Evolutionary conservation across 192 early-diverging fungal genomes (phyloP), one percentile per base, ranked within the genome.

Genomic region (Rhizophagus sp.): DNA sequence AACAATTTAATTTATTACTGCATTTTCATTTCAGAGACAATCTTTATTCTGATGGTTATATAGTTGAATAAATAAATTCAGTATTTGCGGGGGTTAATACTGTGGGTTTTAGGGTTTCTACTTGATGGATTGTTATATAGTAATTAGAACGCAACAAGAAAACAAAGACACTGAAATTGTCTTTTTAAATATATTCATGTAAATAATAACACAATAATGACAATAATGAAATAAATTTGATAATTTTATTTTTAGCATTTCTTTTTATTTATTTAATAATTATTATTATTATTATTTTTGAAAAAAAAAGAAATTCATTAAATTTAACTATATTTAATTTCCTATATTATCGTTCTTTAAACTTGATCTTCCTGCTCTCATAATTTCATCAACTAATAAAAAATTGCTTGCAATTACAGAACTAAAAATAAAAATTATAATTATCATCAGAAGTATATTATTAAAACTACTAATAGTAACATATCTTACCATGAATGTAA

Each of bases 351-450:
- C 78, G 68, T 79, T 79, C n/a, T 79, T 79, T 34, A 79, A 62
- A 70, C 78, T 79, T 70, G 78, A 79, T 50, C 68, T 68, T 17
- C 78, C 78, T 17, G 78, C 94, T 62, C 96, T 89, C 96, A 99
- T 96, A 88, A 99, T 97, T 87, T 98, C 97, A 87, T 99, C 98
- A 1, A 99, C 97, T 30, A 99, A 88, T 78, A 99, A 88, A 83
- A 99, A 91, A 87, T 99, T 99, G 81, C 94, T 94, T 4, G 97
- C 97, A 86, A 99, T 98, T n/a, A 98, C 97, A 62, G 98, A 90
- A 78, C 92, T 91, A 81, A 75, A 75, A 62, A 10, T 69, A 61
- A 86, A 19, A 82, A 30, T 30, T 30, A 63, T 63, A 25, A 63
- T 63, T 63, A 63, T 22, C 25, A 63, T 22, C 3, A 7, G 24